Percentiles rank a stretch among this genome's conserved stretches.
These are phyloP conservation scores for Phellinidium pouzarii DNA, from an alignment of 1,284 basidiomycete species.

Conservation along the genomic window DNA sequence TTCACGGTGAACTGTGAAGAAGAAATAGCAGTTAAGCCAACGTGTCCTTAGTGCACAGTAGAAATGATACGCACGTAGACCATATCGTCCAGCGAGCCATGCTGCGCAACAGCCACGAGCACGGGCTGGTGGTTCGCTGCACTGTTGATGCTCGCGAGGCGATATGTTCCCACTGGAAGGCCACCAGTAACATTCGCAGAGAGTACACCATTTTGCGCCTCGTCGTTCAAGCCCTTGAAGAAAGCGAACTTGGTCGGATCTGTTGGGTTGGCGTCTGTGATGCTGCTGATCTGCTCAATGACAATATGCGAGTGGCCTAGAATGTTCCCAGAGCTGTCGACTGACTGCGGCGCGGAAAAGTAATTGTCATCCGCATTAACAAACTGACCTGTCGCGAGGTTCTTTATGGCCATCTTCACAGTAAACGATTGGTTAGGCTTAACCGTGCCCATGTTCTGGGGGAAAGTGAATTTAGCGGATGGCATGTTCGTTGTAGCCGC, in stretches of 20 bases:
- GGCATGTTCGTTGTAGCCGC: constrained; percentile 45
- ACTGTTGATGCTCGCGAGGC: constrained; percentile 47
- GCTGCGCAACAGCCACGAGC: constrained; percentile 45
- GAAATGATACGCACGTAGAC: constrained; percentile 34
- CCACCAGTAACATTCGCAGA: constrained; percentile 42
- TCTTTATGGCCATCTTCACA: constrained; percentile 37
- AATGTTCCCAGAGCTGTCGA: constrained; percentile 35
- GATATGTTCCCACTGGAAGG: constrained; percentile 49
- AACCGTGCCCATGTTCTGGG: constrained; percentile 41
- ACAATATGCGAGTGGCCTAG: constrained; percentile 56
- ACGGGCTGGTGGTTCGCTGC: constrained; percentile 50
- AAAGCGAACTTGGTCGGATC: constrained; percentile 48
- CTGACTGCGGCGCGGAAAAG: constrained; percentile 42
- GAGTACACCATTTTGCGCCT: constrained; percentile 40
- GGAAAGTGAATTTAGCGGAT: constrained; percentile 45
- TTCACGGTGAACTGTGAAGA: constrained; percentile 20
- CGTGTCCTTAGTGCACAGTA: neutral
- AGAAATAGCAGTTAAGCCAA: neutral
- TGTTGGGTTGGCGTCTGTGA: constrained; percentile 39
- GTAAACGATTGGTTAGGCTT: constrained; percentile 43
- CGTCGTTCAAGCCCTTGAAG: constrained; percentile 55
- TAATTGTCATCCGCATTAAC: constrained; percentile 46
- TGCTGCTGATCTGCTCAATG: constrained; percentile 39
- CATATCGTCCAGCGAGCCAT: constrained; percentile 44
- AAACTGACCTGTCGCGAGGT: constrained; percentile 46